These are phyloP conservation scores for Apiotrichum montevideense DNA, from an alignment of 1,284 basidiomycete genomes.

Conservation along the genomic window DNA sequence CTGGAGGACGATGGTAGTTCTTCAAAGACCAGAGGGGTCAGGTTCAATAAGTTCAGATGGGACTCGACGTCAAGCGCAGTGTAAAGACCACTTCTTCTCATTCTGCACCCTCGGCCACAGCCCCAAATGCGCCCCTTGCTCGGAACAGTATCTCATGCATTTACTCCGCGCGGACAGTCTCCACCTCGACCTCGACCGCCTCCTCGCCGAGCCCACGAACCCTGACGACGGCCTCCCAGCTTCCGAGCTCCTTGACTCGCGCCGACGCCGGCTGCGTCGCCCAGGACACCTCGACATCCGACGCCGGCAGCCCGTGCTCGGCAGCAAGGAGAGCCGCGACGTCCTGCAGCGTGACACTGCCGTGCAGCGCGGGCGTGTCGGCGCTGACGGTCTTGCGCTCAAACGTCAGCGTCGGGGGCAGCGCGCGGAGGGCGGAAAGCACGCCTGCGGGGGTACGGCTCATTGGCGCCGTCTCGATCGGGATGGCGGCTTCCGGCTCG, in stretches of 20 bases:
- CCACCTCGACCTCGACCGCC: constrained; percentile 17
- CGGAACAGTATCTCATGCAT: constrained; percentile 6
- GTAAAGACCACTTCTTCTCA: no score
- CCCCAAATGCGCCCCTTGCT: neutral
- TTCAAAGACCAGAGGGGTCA: no score
- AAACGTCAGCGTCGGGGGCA: constrained; percentile 28
- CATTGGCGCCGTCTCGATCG: neutral
- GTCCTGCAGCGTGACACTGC: constrained; percentile 35
- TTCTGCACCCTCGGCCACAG: no score
- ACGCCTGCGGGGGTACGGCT: constrained; percentile 14
- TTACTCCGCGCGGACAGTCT: constrained; percentile 12
- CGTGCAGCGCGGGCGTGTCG: constrained; percentile 27
- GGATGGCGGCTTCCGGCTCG: constrained; percentile 4
- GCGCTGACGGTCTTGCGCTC: constrained; percentile 27
- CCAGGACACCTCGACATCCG: constrained; percentile 29
- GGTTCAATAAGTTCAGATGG: no score
- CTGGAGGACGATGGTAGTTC: no score
- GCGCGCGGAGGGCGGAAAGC: constrained; percentile 21
- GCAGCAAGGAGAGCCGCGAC: constrained; percentile 21
- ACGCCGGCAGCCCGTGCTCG: constrained; percentile 16
- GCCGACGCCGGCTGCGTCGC: constrained; percentile 17
- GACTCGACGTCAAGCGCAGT: no score
- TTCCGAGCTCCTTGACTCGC: constrained; percentile 35
- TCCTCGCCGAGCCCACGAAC: constrained; percentile 25
- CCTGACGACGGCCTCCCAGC: constrained; percentile 19